A percentile compares a stretch with the other conserved stretches of the same genome.
Conservation (phyloP, 768 basidiomycete genomes). For the Panaeolus cyanescens region DNA sequence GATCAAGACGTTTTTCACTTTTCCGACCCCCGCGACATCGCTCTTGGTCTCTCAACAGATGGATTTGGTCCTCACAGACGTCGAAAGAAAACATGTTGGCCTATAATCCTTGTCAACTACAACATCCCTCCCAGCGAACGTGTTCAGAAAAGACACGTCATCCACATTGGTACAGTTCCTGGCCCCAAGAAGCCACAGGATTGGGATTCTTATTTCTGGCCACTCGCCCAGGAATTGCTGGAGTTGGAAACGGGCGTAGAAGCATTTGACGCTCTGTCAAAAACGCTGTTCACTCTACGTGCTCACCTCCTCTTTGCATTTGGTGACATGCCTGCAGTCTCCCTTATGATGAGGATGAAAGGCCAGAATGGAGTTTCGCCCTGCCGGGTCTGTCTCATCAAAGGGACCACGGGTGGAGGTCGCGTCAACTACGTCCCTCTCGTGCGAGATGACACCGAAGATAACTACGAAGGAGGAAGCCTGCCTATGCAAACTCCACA, state of each 20-base stretch:
- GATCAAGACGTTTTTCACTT: constrained; percentile 31
- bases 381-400: constrained; percentile 32
- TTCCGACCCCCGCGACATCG: too few species aligned
- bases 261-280: constrained; percentile 19
- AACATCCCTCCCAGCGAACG: constrained; percentile 29
- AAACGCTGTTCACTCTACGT: constrained; percentile 9
- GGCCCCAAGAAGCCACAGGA: constrained; percentile 42
- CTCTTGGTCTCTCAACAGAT: constrained; percentile 42
- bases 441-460: neutral
- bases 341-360: constrained; percentile 31
- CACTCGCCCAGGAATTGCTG: constrained; percentile 35
- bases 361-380: constrained; percentile 35
- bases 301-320: constrained; percentile 21
- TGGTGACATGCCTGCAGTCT: constrained; percentile 23
- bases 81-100: constrained; percentile 36
- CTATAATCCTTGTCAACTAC: constrained; percentile 37
- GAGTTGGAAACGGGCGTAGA: constrained; percentile 33
- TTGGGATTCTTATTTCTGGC: constrained; percentile 40
- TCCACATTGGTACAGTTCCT: constrained; percentile 40
- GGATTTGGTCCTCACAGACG: constrained; percentile 41
- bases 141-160: constrained; percentile 30
- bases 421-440: constrained; percentile 27
- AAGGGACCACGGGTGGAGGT: constrained; percentile 15
- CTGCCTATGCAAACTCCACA: constrained; percentile 26
- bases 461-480: constrained; percentile 17